A percentile compares a stretch with the other conserved stretches of the same genome.
Conservation (phyloP, 73 alveolate genomes). For the Paramecium biaurelia region DNA sequence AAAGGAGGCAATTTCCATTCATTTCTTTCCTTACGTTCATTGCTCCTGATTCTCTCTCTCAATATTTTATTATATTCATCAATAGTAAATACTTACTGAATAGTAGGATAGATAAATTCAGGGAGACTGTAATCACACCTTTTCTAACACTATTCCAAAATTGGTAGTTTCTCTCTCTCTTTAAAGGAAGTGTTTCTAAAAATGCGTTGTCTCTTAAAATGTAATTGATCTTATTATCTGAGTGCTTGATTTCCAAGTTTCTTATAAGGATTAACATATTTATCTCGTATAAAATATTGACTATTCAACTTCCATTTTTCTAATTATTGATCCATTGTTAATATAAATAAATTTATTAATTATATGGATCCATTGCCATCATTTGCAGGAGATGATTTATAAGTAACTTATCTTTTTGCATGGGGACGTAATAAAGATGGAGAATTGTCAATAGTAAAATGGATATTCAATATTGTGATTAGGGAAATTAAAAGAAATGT, state of each 20-base stretch:
- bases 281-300: not conserved
- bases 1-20: not conserved
- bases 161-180: not conserved
- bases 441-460: slow-evolving; percentile 89
- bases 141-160: not conserved
- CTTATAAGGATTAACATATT: not conserved
- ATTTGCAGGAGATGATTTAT: not conserved
- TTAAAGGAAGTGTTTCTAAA: not conserved
- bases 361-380: not conserved
- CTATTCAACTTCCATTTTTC: not conserved
- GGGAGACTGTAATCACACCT: not conserved
- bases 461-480: slow-evolving; percentile 42
- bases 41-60: not conserved
- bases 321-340: not conserved
- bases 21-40: not conserved
- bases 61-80: not conserved
- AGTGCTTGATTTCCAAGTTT: not conserved
- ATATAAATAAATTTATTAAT: not conserved
- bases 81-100: not conserved
- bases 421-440: slow-evolving; percentile 98
- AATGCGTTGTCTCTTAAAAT: not conserved
- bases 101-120: not conserved
- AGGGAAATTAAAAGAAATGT: slow-evolving; percentile 53
- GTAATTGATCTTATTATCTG: not conserved
- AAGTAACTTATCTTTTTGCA: slow-evolving; percentile 57